phyloP scores from a whole-genome alignment of 495 filamentous ascomycete genomes.

The Podospora bellae-mahoneyi region DNA sequence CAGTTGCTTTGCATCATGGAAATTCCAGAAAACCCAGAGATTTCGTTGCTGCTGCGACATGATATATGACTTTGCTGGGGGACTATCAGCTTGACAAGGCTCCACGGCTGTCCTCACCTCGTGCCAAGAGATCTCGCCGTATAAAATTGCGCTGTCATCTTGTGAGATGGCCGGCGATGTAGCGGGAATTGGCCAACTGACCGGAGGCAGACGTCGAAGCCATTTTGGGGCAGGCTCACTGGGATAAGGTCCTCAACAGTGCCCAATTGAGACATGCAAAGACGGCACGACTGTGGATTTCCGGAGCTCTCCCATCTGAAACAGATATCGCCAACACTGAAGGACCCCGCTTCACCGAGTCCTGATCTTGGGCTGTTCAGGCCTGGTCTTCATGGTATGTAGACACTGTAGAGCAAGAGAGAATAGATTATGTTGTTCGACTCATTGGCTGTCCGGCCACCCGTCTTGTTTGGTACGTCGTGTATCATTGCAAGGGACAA shows the following conservation, averaged over 20 bases:
- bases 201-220: not conserved
- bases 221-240: not conserved
- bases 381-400: too few relatives aligned
- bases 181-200: not conserved
- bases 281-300: not conserved
- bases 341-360: constrained; percentile 1
- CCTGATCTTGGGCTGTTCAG: not conserved
- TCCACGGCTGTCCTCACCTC: not conserved
- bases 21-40: not conserved
- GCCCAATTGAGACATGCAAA: constrained; percentile 1
- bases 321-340: not conserved
- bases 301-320: not conserved
- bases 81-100: constrained; percentile 1
- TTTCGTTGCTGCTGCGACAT: not conserved
- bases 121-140: not conserved
- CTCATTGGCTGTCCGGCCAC: not conserved
- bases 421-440: not conserved
- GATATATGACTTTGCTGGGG: not conserved
- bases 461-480: not conserved
- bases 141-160: not conserved
- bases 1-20: not conserved
- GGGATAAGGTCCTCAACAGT: not conserved
- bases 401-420: too few relatives aligned
- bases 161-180: not conserved
- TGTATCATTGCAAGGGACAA: constrained; percentile 6